These are phyloP conservation scores for Beta lomatogona DNA, from an alignment of 179 eudicot species.

Conservation along the genomic window DNA sequence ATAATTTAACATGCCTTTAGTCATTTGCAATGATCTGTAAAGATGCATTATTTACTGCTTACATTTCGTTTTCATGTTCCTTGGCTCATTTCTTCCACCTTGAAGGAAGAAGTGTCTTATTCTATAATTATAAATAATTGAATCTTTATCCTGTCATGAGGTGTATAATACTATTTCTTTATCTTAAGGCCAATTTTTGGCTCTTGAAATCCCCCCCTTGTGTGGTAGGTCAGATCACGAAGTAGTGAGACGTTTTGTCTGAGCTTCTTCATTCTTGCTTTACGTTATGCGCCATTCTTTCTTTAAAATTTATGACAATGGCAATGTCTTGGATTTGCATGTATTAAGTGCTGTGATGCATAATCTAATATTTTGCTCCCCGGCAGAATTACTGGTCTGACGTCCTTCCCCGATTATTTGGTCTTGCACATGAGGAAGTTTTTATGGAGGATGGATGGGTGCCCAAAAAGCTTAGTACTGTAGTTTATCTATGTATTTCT, in stretches of 20 bases:
- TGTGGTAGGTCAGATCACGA: neutral
- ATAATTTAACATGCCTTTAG: too few species aligned
- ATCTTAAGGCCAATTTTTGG: neutral
- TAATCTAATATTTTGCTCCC: neutral
- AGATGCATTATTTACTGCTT: too few species aligned
- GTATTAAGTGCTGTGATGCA: neutral
- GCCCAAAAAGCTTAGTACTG: slow-evolving; percentile 89
- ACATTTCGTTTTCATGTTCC: neutral
- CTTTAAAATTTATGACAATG: neutral
- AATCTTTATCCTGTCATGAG: neutral
- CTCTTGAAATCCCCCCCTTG: too few species aligned
- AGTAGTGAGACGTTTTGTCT: neutral
- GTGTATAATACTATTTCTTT: neutral
- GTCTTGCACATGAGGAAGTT: slow-evolving; percentile 98
- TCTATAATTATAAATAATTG: neutral
- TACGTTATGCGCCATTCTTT: neutral
- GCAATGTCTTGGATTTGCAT: neutral
- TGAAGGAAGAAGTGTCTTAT: neutral
- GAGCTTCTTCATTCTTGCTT: neutral
- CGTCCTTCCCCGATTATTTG: slow-evolving; percentile 93
- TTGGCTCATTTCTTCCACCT: neutral
- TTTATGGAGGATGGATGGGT: slow-evolving; percentile 99
- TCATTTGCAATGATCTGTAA: too few species aligned
- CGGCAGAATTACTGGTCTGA: slow-evolving; percentile 90
- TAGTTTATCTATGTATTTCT: slow-evolving; percentile 3